Evolutionary conservation across 768 basidiomycete genomes (phyloP), one percentile per base, ranked within the genome.

Genomic region (Mycena amicta): DNA sequence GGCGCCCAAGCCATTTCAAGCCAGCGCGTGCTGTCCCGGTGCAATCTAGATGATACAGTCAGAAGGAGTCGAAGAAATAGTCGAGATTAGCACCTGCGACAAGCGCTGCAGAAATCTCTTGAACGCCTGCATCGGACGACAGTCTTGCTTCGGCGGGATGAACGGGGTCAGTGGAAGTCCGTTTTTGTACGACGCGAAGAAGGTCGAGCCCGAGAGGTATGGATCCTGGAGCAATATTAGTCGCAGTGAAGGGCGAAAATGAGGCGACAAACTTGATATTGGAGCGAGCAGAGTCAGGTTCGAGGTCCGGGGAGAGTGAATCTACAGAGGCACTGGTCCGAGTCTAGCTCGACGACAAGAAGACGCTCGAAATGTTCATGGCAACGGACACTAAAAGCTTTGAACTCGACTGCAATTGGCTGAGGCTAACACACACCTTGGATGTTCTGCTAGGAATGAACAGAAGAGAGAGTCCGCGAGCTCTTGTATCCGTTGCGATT

Each of bases 1-100:
- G 16, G 55, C 29, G 39, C 18, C 56, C 64, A 5, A 74, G 55
- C 67, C 67, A 71, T 31, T 66, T 70, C 1, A 66, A 25, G n/a
- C 69, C 71, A 13, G 62, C 65, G 20, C 63, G 61, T 1, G 69
- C 57, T 31, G 67, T 49, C 0, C 73, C 73, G 1, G 71, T 70
- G 49, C 71, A 71, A 50, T 74, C 73, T 73, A n/a, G n/a, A n/a
- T n/a, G n/a, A n/a, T n/a, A n/a, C n/a, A n/a, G n/a, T n/a, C n/a
- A n/a, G n/a, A n/a, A n/a, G n/a, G n/a, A n/a, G n/a, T n/a, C n/a
- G n/a, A n/a, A n/a, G n/a, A n/a, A n/a, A n/a, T n/a, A n/a, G n/a
- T n/a, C n/a, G n/a, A n/a, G n/a, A n/a, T n/a, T n/a, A n/a, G n/a
- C n/a, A n/a, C n/a, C n/a, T n/a, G 45, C 15, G 18, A 52, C 65